Evolutionary conservation across 768 basidiomycete genomes (phyloP).

Genomic region (Pulveroboletus sp.): DNA sequence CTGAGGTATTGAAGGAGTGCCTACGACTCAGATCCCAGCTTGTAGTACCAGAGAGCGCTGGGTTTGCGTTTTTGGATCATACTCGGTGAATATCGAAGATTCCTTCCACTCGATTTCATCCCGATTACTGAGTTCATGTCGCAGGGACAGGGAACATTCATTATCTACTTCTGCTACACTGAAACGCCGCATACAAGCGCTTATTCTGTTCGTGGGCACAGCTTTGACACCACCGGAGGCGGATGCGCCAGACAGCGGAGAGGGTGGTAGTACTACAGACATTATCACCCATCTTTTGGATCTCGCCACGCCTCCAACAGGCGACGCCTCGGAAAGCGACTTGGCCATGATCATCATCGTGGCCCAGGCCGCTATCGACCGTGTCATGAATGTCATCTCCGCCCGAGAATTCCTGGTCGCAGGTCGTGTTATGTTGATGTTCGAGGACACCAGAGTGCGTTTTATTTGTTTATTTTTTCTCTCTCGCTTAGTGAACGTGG

Average conservation of each 20-base stretch:
- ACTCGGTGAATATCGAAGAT: slow-evolving; percentile 36
- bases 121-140: neutral
- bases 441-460: slow-evolving; percentile 49
- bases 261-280: slow-evolving; percentile 33
- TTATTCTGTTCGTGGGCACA: slow-evolving; percentile 59
- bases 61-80: slow-evolving; percentile 52
- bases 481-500: neutral
- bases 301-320: slow-evolving; percentile 37
- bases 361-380: slow-evolving; percentile 49
- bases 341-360: slow-evolving; percentile 41
- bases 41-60: slow-evolving; percentile 33
- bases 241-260: neutral
- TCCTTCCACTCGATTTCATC: neutral
- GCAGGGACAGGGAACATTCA: slow-evolving; percentile 58
- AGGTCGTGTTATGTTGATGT: slow-evolving; percentile 50
- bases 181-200: slow-evolving; percentile 61
- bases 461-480: too few relatives aligned
- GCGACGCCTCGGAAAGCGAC: slow-evolving; percentile 30
- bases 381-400: slow-evolving; percentile 58
- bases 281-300: slow-evolving; percentile 48
- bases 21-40: slow-evolving; percentile 48
- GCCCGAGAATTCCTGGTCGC: slow-evolving; percentile 65
- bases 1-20: slow-evolving; percentile 63
- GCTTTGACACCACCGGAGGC: slow-evolving; percentile 39
- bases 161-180: slow-evolving; percentile 39